Conservation (phyloP, 768 basidiomycete species). For the Scleroderma bovista region DNA sequence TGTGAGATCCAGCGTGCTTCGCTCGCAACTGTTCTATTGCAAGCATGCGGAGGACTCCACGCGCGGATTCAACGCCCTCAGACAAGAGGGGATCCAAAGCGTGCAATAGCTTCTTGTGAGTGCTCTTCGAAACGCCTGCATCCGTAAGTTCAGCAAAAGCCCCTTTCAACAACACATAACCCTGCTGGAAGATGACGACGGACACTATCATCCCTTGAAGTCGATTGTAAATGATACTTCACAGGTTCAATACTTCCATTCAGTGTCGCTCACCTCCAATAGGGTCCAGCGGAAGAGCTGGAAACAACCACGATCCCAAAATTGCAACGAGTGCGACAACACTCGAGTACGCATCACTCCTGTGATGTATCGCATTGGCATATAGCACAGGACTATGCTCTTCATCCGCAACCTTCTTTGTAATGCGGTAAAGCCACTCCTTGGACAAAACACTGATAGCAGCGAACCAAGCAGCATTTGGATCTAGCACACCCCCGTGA, state of each 20-base stretch:
- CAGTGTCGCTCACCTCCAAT: conserved; percentile 71
- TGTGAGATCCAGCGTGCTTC: conserved; percentile 71
- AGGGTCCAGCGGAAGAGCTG: conserved; percentile 85
- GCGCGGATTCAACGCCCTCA: conserved; percentile 11
- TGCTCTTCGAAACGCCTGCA: conserved; percentile 61
- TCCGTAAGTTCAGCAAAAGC: conserved; percentile 83
- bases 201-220: conserved; percentile 76
- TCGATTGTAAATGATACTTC: conserved; percentile 1
- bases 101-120: conserved; percentile 46
- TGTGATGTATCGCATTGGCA: conserved; percentile 96
- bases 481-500: conserved; percentile 55
- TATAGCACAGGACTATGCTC: conserved; percentile 87
- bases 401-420: conserved; percentile 83
- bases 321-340: conserved; percentile 90
- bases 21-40: conserved; percentile 57
- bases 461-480: conserved; percentile 98
- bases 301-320: conserved; percentile 81
- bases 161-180: conserved; percentile 56
- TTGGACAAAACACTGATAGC: conserved; percentile 73
- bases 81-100: conserved; percentile 54
- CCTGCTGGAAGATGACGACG: conserved; percentile 80
- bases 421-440: conserved; percentile 90
- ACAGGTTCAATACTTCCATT: neutral
- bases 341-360: conserved; percentile 95
- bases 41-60: conserved; percentile 31